phyloP scores from a whole-genome alignment of 2,329 filamentous ascomycete genomes.

The Ophiosphaerella herpotricha region DNA sequence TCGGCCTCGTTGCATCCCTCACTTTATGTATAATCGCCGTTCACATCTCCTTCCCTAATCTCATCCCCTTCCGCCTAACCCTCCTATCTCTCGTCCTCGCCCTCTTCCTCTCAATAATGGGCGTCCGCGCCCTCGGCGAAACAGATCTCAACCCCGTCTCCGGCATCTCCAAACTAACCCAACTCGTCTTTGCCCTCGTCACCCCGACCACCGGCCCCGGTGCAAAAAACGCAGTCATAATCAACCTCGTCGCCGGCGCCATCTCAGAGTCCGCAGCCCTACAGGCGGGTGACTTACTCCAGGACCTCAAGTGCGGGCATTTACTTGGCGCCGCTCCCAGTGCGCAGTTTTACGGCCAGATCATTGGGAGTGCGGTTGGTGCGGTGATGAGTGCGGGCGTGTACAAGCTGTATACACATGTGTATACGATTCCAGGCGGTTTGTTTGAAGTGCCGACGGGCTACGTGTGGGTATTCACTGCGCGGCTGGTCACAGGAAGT shows the following conservation, averaged over 20 bases:
- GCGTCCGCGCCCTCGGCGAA: slow-evolving; percentile 69
- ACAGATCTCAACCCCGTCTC: slow-evolving; percentile 96
- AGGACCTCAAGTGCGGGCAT: slow-evolving; percentile 96
- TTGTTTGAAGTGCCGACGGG: slow-evolving; percentile 93
- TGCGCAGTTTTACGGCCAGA: slow-evolving; percentile 95
- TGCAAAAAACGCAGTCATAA: slow-evolving; percentile 79
- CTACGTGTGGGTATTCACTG: slow-evolving; percentile 98
- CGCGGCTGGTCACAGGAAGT: slow-evolving; percentile 86
- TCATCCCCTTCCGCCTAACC: slow-evolving; percentile 83
- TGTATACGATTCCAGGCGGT: slow-evolving; percentile 86
- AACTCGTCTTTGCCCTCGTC: slow-evolving; percentile 90
- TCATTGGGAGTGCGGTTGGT: slow-evolving; percentile 85
- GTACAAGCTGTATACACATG: slow-evolving; percentile 86
- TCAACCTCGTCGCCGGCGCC: slow-evolving; percentile 92
- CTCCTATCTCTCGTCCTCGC: slow-evolving; percentile 81
- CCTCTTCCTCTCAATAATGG: slow-evolving; percentile 68
- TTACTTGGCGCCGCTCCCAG: slow-evolving; percentile 88
- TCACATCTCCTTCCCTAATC: slow-evolving; percentile 77
- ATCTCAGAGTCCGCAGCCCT: slow-evolving; percentile 84
- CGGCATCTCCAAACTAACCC: slow-evolving; percentile 94
- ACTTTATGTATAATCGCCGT: slow-evolving; percentile 80
- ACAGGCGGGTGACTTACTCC: slow-evolving; percentile 94
- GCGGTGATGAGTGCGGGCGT: slow-evolving; percentile 84
- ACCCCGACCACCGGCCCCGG: slow-evolving; percentile 66
- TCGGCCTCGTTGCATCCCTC: slow-evolving; percentile 79